Conservation (phyloP, 495 filamentous ascomycete genomes). For the Hypomontagnella submonticulosa region DNA sequence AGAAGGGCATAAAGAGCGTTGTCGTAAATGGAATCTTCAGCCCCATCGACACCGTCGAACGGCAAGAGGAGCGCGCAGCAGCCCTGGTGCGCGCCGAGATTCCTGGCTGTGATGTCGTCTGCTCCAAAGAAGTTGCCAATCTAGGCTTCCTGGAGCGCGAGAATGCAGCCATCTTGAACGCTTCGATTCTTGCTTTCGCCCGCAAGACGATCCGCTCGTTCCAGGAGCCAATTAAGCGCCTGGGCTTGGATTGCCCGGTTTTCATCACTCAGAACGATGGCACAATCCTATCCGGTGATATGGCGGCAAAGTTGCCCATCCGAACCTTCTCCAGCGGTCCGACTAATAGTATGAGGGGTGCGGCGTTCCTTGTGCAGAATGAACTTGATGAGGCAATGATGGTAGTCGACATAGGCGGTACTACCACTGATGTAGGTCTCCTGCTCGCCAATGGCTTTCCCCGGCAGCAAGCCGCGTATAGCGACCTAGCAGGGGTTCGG, state of each 20-base stretch:
- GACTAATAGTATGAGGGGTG: slow-evolving; percentile 68
- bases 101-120: slow-evolving; percentile 60
- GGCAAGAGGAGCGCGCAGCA: slow-evolving; percentile 61
- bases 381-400: slow-evolving; percentile 52
- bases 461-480: slow-evolving; percentile 64
- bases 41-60: slow-evolving; percentile 62
- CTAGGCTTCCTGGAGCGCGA: slow-evolving; percentile 67
- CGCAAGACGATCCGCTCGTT: slow-evolving; percentile 61
- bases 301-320: slow-evolving; percentile 63
- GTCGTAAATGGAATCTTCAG: slow-evolving; percentile 69
- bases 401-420: slow-evolving; percentile 65
- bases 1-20: slow-evolving; percentile 59
- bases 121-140: slow-evolving; percentile 60
- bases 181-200: slow-evolving; percentile 63
- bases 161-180: slow-evolving; percentile 67
- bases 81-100: slow-evolving; percentile 57
- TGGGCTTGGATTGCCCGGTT: slow-evolving; percentile 61
- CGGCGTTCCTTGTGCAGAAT: slow-evolving; percentile 59
- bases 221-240: slow-evolving; percentile 54
- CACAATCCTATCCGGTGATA: slow-evolving; percentile 60
- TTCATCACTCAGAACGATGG: slow-evolving; percentile 69
- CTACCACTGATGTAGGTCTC: slow-evolving; percentile 65
- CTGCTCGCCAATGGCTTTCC: slow-evolving; percentile 65
- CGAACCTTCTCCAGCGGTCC: slow-evolving; percentile 65
- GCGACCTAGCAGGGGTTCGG: slow-evolving; percentile 62